Base-by-base conservation (phyloP, 306 rosid genomes). In the Prosopis cineraria region DNA sequence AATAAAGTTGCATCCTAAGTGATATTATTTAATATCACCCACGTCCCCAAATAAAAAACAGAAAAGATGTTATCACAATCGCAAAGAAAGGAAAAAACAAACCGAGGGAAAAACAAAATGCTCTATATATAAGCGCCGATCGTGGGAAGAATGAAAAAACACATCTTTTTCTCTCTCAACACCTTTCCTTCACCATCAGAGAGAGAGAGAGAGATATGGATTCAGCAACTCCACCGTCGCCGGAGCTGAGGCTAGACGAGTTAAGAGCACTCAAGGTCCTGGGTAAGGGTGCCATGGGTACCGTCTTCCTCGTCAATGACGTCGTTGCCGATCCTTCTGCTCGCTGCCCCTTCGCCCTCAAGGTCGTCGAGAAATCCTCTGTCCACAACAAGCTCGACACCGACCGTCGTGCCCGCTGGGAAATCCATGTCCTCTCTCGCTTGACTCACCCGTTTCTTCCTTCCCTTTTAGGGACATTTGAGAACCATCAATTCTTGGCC, bases 271-370 rank as follows among this genome's bases (percentile, higher is more conserved):
- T 86, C 43, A 88, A 87, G 65, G 80, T 93, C 0, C 75, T 93
- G 0, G 98, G 98, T 1, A 87, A 87, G 50, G 98, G 98, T 24
- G 98, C 97, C 71, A 88, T 93, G 98, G 98, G 98, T 6, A 93
- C 97, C 5, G 98, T 93, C 12, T 93, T 91, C 68, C 83, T 93
- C 4, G 94, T 91, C 31, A 80, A 93, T 72, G 84, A 88, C 75
- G 76, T 37, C 6, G 6, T 44, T 0, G 12, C 75, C 1, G 92
- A 90, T 43, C 88, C 90, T 1, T 6, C 81, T 3, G 90, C 85
- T 59, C 2, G 68, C 53, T 36, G 1, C 45, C 87, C 88, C 2
- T 87, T 90, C 59, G 98, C 98, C 5, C 84, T 93, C 59, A 93
- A 93, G 74, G 90, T 93, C n/a, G 87, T 93, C 7, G 90, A 90